Conservation (phyloP, 2,329 filamentous ascomycete genomes). For the Aspergillus costaricaensis region DNA sequence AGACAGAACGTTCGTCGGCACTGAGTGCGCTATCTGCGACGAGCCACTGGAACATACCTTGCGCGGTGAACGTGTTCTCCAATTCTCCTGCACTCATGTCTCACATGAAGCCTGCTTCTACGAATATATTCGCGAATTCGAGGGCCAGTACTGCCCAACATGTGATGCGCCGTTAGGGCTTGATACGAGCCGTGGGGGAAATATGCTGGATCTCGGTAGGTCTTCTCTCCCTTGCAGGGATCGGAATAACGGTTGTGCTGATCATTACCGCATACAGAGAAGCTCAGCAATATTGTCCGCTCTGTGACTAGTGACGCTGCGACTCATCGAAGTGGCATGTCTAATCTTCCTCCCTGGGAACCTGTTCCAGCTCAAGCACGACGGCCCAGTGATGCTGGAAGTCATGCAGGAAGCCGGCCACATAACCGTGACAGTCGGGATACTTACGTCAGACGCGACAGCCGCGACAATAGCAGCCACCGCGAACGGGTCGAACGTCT, state of each 20-base stretch:
- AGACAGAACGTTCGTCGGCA: slow-evolving; percentile 93
- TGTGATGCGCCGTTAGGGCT: slow-evolving; percentile 90
- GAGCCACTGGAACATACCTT: slow-evolving; percentile 95
- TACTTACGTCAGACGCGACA: slow-evolving; percentile 39
- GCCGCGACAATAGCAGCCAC: slow-evolving; percentile 43
- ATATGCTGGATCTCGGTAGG: slow-evolving; percentile 86
- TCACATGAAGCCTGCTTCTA: slow-evolving; percentile 98
- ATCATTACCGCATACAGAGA: slow-evolving; percentile 62
- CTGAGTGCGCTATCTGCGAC: slow-evolving; percentile 93
- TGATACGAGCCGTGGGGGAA: slow-evolving; percentile 89
- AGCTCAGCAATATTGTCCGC: slow-evolving; percentile 89
- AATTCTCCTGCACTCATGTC: slow-evolving; percentile 96
- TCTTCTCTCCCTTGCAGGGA: slow-evolving; percentile 16
- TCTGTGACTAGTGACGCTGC: slow-evolving; percentile 71
- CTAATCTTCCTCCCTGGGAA: slow-evolving; percentile 66
- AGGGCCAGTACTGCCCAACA: slow-evolving; percentile 89
- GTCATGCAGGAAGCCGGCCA: slow-evolving; percentile 28
- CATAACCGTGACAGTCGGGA: slow-evolving; percentile 33
- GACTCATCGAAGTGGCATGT: slow-evolving; percentile 48
- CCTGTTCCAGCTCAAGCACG: slow-evolving; percentile 35
- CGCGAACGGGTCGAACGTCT: slow-evolving; percentile 51
- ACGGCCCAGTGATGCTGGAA: slow-evolving; percentile 36
- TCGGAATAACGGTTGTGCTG: slow-evolving; percentile 19
- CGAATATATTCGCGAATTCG: slow-evolving; percentile 93
- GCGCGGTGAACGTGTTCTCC: slow-evolving; percentile 87